Percentiles rank a stretch among this genome's conserved stretches.
These are phyloP conservation scores for Beta lomatogona DNA, from an alignment of 179 eudicot species.

Conservation along the genomic window DNA sequence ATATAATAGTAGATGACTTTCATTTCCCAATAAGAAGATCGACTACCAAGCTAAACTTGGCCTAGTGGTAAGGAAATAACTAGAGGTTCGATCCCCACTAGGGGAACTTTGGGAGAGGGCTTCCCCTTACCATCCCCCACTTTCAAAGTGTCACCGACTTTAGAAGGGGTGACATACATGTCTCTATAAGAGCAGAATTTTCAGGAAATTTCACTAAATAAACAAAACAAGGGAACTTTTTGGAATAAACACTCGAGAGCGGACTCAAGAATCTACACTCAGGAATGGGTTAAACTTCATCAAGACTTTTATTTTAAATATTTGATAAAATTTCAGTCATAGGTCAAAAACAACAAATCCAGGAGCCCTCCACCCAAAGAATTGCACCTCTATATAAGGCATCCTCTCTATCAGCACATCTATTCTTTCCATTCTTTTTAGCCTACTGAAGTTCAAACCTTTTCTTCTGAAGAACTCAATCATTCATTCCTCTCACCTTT, in stretches of 20 bases:
- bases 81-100: no score
- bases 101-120: no score
- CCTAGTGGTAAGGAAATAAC: no score
- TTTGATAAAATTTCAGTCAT: slow-evolving; percentile 4
- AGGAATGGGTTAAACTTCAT: background rate
- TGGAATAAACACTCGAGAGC: background rate
- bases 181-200: background rate
- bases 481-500: slow-evolving; percentile 10
- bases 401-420: slow-evolving; percentile 18
- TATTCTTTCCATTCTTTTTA: slow-evolving; percentile 16
- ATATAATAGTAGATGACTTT: slow-evolving; percentile 21
- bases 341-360: background rate
- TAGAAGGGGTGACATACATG: background rate
- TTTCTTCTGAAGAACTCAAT: background rate
- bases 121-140: no score
- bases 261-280: background rate
- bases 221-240: no score
- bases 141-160: no score
- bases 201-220: no score
- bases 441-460: slow-evolving; percentile 12
- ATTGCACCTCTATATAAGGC: slow-evolving; percentile 30
- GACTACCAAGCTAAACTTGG: no score
- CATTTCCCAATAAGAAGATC: slow-evolving; percentile 19
- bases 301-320: background rate
- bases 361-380: slow-evolving; percentile 11